Base-by-base conservation (phyloP, 2,329 filamentous ascomycete species). In the Cytospora leucostoma region DNA sequence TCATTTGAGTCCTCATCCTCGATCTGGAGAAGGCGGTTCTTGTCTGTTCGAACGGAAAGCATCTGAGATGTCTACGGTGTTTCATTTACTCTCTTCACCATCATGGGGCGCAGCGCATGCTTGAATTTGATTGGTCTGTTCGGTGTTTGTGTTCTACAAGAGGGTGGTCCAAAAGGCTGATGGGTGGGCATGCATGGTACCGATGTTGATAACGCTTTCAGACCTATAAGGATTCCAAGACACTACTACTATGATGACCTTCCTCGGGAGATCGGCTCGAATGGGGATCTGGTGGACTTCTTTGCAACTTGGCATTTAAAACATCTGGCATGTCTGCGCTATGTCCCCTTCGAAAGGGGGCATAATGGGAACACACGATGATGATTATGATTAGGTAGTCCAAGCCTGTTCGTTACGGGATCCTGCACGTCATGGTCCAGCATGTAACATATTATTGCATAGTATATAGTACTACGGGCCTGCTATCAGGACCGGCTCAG, bases 371-470 rank as follows among this genome's bases (percentile, higher is more conserved):
- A 47, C n/a, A 47, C 44, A 17, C 52, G 38, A 55, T 19, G 19
- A 50, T 55, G 59, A 61, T 61, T 38, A 55, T 49, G 49, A 34
- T 49, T 37, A 40, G 19, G 35, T 44, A 21, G 49, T 32, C 51
- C 51, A 40, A 40, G 33, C 50, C 35, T 34, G 8, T n/a, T 37
- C 54, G 17, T 35, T 15, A 11, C 11, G 12, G 51, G 40, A 52
- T 40, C 38, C 7, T 51, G 34, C 53, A 8, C 53, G 27, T 33
- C 32, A 47, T 54, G 32, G 58, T 37, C 15, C 32, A 47, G 37
- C 38, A 37, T 55, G 59, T 61, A 61, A 55, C 59, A 61, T 37
- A 53, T 53, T 59, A 61, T 55, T 61, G 38, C 58, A 51, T 50
- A 50, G 51, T 61, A 55, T 49, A 61, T 61, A 55, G 51, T 61